Evolutionary conservation across 139 green algal genomes (phyloP).

Genomic region (Chlamydomonas schloesseri): DNA sequence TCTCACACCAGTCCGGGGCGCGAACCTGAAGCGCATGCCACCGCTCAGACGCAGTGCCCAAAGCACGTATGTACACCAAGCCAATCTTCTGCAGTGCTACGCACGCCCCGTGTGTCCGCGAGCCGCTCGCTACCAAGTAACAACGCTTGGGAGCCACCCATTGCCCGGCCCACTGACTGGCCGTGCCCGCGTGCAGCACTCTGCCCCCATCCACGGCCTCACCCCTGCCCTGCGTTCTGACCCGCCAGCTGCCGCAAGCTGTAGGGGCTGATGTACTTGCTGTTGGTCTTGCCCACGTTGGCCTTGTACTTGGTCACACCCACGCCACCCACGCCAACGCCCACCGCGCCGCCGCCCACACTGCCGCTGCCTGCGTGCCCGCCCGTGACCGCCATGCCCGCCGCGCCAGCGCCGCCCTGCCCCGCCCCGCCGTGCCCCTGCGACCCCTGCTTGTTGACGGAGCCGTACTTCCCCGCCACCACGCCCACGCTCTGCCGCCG

Average conservation of each 20-base stretch:
- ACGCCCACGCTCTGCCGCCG: slow-evolving; percentile 34
- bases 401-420: background rate
- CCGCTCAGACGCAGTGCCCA: no score
- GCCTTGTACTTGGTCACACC: slow-evolving; percentile 49
- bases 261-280: slow-evolving; percentile 55
- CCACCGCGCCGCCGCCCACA: background rate
- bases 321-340: background rate
- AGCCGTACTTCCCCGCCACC: slow-evolving; percentile 24
- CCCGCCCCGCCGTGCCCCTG: slow-evolving; percentile 29
- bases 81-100: no score
- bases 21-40: no score
- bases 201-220: background rate
- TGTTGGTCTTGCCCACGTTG: slow-evolving; percentile 39
- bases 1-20: no score
- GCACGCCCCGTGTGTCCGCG: no score
- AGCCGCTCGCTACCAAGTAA: no score
- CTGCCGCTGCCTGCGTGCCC: background rate
- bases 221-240: slow-evolving; percentile 32
- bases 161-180: no score
- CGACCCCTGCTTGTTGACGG: slow-evolving; percentile 19
- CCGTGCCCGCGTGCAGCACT: no score
- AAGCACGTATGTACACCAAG: no score
- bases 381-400: background rate
- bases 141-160: no score
- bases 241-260: slow-evolving; percentile 44